Percentiles rank a stretch among this genome's conserved stretches.
phyloP scores from a whole-genome alignment of 140 eudicot species.

The Senecio squalidus region DNA sequence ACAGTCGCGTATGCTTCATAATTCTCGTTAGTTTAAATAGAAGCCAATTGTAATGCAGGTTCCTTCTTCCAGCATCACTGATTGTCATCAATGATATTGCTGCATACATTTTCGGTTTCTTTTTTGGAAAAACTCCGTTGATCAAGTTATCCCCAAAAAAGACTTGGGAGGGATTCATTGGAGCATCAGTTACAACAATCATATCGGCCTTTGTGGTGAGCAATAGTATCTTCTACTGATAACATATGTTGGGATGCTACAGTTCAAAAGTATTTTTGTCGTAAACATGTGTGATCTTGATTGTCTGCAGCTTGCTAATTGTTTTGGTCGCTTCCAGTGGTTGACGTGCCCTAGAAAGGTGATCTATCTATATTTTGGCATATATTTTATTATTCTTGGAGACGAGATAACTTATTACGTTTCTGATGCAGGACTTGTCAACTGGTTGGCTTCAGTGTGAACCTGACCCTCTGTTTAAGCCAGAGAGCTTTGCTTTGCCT shows the following conservation, averaged over 20 bases:
- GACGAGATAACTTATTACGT: background rate
- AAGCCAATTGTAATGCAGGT: constrained; percentile 59
- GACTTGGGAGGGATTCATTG: constrained; percentile 99
- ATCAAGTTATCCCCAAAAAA: constrained; percentile 93
- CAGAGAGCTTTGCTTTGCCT: constrained; percentile 56
- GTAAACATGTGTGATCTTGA: constrained; percentile 2
- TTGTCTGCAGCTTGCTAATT: constrained; percentile 71
- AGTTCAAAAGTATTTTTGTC: background rate
- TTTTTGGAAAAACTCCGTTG: constrained; percentile 92
- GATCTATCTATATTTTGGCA: constrained; percentile 10
- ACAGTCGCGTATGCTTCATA: background rate
- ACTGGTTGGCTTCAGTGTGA: constrained; percentile 99
- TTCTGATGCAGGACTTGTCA: constrained; percentile 65
- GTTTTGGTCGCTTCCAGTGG: constrained; percentile 82
- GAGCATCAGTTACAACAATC: constrained; percentile 86
- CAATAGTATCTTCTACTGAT: constrained; percentile 1
- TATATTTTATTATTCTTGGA: background rate
- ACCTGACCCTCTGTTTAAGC: constrained; percentile 76
- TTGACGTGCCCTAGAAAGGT: constrained; percentile 97
- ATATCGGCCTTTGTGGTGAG: constrained; percentile 85
- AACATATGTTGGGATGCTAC: constrained; percentile 8
- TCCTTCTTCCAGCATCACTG: constrained; percentile 98
- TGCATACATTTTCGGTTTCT: constrained; percentile 90
- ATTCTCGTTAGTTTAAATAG: constrained; percentile 5
- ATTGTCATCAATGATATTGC: constrained; percentile 90